phyloP scores from a whole-genome alignment of 176 grass and related monocot species.

The Otatea glauca region DNA sequence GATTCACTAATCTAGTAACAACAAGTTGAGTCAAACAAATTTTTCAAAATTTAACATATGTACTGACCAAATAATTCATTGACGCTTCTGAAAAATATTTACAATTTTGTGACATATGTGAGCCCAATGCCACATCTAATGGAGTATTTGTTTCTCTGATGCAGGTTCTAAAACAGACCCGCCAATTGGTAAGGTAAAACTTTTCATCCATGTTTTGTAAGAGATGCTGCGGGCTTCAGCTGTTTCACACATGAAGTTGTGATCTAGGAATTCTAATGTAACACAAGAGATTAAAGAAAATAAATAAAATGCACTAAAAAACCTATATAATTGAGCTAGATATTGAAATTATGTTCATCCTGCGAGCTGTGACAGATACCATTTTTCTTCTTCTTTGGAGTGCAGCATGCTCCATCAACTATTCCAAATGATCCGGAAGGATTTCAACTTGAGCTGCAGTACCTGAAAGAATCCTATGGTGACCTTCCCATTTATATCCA shows the following conservation, averaged over 20 bases:
- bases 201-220: background rate
- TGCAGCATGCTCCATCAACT: background rate
- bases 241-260: constrained; percentile 12
- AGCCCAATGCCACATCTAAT: background rate
- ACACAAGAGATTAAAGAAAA: background rate
- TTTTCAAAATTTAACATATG: background rate
- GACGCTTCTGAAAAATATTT: background rate
- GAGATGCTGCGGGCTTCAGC: background rate
- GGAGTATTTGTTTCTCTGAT: background rate
- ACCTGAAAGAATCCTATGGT: constrained; percentile 60
- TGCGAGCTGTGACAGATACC: background rate
- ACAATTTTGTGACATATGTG: background rate
- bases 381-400: background rate
- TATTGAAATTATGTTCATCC: background rate
- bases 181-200: constrained; percentile 45
- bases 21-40: background rate
- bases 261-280: background rate
- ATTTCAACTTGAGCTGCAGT: constrained; percentile 50
- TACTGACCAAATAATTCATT: background rate
- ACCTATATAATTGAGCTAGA: background rate
- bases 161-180: constrained; percentile 49
- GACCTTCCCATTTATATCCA: constrained; percentile 66
- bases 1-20: background rate
- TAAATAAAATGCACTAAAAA: constrained; percentile 2
- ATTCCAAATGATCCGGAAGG: constrained; percentile 44